A percentile compares a stretch with the other conserved stretches of the same genome.
Conservation (phyloP, 1,284 basidiomycete species). For the Ceratobasidium sp. region DNA sequence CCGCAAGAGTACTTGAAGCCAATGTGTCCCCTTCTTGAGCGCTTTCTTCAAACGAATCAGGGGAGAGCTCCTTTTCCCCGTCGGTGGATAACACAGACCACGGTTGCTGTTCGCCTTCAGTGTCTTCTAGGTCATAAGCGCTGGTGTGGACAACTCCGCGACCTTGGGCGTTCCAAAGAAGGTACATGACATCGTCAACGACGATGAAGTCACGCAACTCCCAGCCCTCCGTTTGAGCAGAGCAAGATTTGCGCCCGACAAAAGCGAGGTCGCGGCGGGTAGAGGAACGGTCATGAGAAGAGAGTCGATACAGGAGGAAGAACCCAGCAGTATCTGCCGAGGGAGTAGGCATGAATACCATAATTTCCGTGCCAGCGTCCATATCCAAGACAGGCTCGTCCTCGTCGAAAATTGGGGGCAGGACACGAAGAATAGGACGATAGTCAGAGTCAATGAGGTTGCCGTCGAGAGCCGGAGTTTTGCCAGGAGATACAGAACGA, state of each 20-base stretch:
- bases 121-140: conserved; percentile 67
- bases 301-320: conserved; percentile 48
- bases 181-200: conserved; percentile 63
- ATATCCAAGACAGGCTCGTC: conserved; percentile 43
- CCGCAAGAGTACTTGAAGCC: conserved; percentile 76
- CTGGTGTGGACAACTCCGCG: conserved; percentile 72
- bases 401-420: conserved; percentile 56
- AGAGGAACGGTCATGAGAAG: conserved; percentile 28
- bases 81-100: conserved; percentile 59
- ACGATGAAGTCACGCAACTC: conserved; percentile 80
- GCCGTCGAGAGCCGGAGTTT: conserved; percentile 53
- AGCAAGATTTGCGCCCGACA: conserved; percentile 67
- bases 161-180: conserved; percentile 81
- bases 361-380: conserved; percentile 54
- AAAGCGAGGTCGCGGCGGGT: conserved; percentile 57
- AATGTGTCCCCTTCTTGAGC: conserved; percentile 65
- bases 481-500: conserved; percentile 40
- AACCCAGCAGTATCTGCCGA: conserved; percentile 76
- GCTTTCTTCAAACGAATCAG: conserved; percentile 77
- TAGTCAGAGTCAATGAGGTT: conserved; percentile 65
- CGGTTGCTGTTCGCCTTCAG: conserved; percentile 48
- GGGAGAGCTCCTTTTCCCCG: conserved; percentile 64
- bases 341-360: conserved; percentile 74
- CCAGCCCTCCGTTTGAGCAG: conserved; percentile 68
- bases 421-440: conserved; percentile 70